These are phyloP conservation scores for Psilocybe subaeruginosa DNA, from an alignment of 768 basidiomycete species.

Conservation along the genomic window DNA sequence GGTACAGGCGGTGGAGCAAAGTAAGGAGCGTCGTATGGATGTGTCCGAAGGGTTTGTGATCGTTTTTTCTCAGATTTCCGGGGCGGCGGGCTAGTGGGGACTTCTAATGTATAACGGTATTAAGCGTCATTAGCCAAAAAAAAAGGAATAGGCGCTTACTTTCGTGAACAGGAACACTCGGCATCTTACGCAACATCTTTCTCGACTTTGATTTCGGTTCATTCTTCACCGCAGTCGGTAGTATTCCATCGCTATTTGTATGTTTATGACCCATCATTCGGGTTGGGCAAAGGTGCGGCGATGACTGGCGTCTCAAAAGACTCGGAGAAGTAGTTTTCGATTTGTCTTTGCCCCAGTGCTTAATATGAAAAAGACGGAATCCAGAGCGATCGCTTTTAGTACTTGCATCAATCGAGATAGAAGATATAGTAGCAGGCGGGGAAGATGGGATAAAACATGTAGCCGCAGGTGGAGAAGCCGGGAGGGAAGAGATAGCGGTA, in stretches of 20 bases:
- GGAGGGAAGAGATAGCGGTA: conserved; percentile 6
- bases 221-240: conserved; percentile 11
- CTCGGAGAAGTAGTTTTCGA: conserved; percentile 15
- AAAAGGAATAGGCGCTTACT: conserved; percentile 8
- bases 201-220: conserved; percentile 15
- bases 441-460: conserved; percentile 5
- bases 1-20: conserved; percentile 55
- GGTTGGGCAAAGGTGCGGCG: conserved; percentile 28
- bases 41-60: conserved; percentile 43
- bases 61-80: conserved; percentile 35
- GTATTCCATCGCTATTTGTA: conserved; percentile 12
- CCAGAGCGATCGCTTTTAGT: conserved; percentile 11
- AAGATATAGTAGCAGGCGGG: conserved; percentile 11
- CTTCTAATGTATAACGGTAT: not conserved
- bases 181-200: conserved; percentile 23
- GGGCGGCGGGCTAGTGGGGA: not conserved
- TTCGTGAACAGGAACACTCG: conserved; percentile 18
- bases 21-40: conserved; percentile 68
- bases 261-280: conserved; percentile 9
- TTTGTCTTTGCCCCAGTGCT: conserved; percentile 28
- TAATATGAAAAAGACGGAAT: conserved; percentile 29
- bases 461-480: not conserved
- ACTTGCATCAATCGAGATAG: conserved; percentile 7
- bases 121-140: not conserved
- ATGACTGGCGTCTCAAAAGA: conserved; percentile 25